Conservation (phyloP, 163 green algal species). For the Volvox carteri region DNA sequence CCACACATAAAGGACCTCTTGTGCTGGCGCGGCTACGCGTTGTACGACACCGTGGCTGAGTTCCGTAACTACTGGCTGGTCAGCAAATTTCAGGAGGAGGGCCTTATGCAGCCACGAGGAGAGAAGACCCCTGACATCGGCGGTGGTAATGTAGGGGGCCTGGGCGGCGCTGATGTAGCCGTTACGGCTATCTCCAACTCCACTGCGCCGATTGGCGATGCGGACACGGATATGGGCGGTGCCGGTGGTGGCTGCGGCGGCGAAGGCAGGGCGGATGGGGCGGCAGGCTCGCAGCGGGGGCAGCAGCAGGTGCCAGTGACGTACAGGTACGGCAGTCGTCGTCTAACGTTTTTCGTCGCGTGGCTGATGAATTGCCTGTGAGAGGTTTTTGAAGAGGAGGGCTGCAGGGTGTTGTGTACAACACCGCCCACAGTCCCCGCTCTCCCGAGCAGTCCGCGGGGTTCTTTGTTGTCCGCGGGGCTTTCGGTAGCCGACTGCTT, state of each 20-base stretch:
- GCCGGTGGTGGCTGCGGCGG: not conserved
- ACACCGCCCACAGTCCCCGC: no score
- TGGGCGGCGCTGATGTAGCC: not conserved
- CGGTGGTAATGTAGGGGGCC: not conserved
- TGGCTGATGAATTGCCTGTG: no score
- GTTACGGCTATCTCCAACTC: not conserved
- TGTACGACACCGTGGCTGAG: constrained; percentile 90
- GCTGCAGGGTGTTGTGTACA: no score
- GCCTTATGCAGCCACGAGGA: not conserved
- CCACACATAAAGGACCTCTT: constrained; percentile 93
- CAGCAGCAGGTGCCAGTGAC: constrained; percentile 28
- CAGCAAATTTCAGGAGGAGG: constrained; percentile 84
- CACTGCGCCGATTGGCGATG: not conserved
- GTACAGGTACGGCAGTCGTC: no score
- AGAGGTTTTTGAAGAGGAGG: no score
- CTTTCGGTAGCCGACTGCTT: no score
- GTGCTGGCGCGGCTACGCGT: constrained; percentile 87
- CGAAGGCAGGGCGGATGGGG: not conserved
- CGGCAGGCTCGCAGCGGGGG: not conserved
- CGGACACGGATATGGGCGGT: constrained; percentile 8
- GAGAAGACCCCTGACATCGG: not conserved
- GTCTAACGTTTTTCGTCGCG: no score
- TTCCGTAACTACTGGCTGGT: constrained; percentile 91
- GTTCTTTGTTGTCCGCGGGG: no score
- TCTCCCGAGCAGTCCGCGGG: no score